Percentiles rank a stretch among this genome's conserved stretches.
phyloP scores from a whole-genome alignment of 2,329 filamentous ascomycete genomes.

The Fusarium concolor region DNA sequence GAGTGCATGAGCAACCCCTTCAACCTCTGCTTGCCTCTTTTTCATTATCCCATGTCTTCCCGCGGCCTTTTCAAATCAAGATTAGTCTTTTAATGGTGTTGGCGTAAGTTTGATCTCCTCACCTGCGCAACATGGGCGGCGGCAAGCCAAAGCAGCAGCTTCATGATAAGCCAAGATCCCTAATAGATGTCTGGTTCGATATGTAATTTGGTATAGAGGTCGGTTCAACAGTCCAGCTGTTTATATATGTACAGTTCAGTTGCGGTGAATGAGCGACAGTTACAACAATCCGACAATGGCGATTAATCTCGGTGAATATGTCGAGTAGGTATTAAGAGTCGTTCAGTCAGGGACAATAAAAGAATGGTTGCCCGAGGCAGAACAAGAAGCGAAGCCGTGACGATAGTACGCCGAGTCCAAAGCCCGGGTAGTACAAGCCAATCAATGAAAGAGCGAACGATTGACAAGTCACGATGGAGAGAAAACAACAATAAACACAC shows the following conservation, averaged over 20 bases:
- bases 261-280: slow-evolving; percentile 25
- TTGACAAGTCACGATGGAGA: slow-evolving; percentile 20
- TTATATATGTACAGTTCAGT: slow-evolving; percentile 2
- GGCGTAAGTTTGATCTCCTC: neutral
- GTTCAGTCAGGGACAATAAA: slow-evolving; percentile 11
- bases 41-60: slow-evolving; percentile 24
- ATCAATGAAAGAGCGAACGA: slow-evolving; percentile 34
- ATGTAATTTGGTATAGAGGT: slow-evolving; percentile 12
- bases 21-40: slow-evolving; percentile 35
- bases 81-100: neutral
- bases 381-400: slow-evolving; percentile 28
- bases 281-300: neutral
- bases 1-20: slow-evolving; percentile 7
- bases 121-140: slow-evolving; percentile 39
- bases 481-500: slow-evolving; percentile 25
- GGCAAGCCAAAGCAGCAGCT: slow-evolving; percentile 32
- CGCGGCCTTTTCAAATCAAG: slow-evolving; percentile 30
- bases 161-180: slow-evolving; percentile 24
- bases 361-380: slow-evolving; percentile 43
- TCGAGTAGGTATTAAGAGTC: slow-evolving; percentile 15
- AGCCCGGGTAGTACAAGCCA: slow-evolving; percentile 33
- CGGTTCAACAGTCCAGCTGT: slow-evolving; percentile 46
- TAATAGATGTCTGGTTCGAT: slow-evolving; percentile 12
- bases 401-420: slow-evolving; percentile 26
- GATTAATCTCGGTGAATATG: neutral